These are phyloP conservation scores for Tetrahymena elliotti DNA, from an alignment of 73 alveolate genomes.

Conservation along the genomic window DNA sequence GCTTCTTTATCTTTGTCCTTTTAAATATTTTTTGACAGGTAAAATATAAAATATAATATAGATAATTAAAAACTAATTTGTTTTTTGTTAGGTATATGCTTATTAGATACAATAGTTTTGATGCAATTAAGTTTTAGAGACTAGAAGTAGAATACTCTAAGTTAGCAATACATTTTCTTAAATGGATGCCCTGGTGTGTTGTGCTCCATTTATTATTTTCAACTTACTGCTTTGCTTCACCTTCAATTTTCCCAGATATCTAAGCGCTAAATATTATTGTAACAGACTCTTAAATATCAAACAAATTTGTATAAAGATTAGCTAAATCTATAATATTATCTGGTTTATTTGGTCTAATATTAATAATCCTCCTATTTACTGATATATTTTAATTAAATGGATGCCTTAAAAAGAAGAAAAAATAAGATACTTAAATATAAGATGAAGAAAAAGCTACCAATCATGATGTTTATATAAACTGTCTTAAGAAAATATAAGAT, in stretches of 20 bases:
- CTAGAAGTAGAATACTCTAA: neutral
- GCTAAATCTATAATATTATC: neutral
- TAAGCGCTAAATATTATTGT: neutral
- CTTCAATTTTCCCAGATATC: neutral
- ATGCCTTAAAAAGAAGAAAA: neutral
- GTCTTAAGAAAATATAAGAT: neutral
- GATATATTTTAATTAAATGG: neutral
- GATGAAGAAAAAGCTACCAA: neutral
- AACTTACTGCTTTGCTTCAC: neutral
- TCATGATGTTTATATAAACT: neutral
- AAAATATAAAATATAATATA: neutral
- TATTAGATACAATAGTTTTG: neutral
- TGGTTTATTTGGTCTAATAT: neutral
- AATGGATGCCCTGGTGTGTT: neutral
- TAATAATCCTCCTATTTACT: neutral
- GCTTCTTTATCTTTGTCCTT: neutral
- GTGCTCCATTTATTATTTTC: neutral
- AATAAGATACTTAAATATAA: neutral
- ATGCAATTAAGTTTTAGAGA: neutral
- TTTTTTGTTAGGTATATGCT: neutral
- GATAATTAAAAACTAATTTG: neutral
- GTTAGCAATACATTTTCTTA: neutral
- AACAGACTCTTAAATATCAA: neutral
- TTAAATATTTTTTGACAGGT: neutral
- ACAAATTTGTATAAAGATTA: neutral